Evolutionary conservation across 2,329 filamentous ascomycete species (phyloP), one percentile per base, ranked within the genome.

Genomic region (Macrophomina phaseolina): DNA sequence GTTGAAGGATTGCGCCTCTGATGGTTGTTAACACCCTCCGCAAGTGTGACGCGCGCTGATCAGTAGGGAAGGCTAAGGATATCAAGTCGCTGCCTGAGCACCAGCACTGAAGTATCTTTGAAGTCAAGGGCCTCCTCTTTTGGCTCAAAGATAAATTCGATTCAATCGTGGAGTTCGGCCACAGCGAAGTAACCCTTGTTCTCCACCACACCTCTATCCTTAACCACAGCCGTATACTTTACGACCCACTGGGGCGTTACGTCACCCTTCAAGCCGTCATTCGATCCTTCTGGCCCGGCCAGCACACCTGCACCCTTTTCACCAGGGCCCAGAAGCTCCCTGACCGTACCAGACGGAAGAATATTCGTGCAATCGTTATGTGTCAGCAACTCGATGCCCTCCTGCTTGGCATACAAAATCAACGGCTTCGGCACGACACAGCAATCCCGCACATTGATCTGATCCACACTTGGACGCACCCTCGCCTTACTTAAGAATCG

Each of bases 101-200:
- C 23, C 23, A 23, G 23, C 23, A 23, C 23, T 23, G 23, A 2
- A 23, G 23, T 23, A 23, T 23, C 23, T 23, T 3, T 23, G 9
- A 45, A 7, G 32, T 45, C 38, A 18, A n/a, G 14, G 38, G 23
- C 52, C 28, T 34, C 28, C 40, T 32, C 28, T 51, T 51, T 16
- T 9, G 8, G 12, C 16, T 16, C 12, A 9, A 9, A 5, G 16
- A 12, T 14, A 5, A n/a, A 45, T 45, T 45, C 16, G 42, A 12
- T 46, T 60, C 30, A 62, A 16, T 83, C 82, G 55, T 82, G 81
- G 70, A 95, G 79, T 75, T 93, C 90, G 3, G 94, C 94, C 23
- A 89, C 88, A 1, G 94, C 94, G 82, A 97, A 97, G 79, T 97
- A 98, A 7, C 95, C 95, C 83, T 98, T 99, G 77, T 95, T 97